Percentiles rank a stretch among this genome's conserved stretches.
Conservation (phyloP, 139 green algal species). For the Yamagishiella unicocca region DNA sequence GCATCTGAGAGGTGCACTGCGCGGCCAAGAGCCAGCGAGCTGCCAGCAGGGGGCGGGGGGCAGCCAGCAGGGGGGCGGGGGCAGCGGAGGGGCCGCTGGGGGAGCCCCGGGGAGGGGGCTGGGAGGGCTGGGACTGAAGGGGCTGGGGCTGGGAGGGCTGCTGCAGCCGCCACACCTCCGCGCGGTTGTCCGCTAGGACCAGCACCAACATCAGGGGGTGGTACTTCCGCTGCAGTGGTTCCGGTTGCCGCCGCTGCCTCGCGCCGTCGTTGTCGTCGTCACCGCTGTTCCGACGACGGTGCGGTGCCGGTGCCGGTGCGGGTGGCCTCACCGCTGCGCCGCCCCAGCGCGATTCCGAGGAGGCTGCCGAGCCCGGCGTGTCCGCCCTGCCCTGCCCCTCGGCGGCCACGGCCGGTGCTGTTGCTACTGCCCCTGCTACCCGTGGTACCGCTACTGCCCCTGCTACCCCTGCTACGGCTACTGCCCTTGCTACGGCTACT, state of each 20-base stretch:
- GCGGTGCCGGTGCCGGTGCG: background rate
- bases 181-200: conserved; percentile 25
- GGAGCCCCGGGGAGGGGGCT: background rate
- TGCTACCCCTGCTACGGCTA: too few species aligned
- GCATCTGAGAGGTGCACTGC: background rate
- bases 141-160: background rate
- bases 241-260: too few species aligned
- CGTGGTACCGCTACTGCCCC: too few species aligned
- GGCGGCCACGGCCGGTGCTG: too few species aligned
- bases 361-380: too few species aligned
- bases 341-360: too few species aligned
- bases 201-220: conserved; percentile 10
- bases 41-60: background rate
- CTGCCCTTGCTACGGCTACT: too few species aligned
- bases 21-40: conserved; percentile 1
- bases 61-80: background rate
- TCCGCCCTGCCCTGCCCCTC: too few species aligned
- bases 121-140: background rate
- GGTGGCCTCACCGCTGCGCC: background rate
- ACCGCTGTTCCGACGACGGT: too few species aligned
- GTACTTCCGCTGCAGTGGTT: too few species aligned
- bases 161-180: conserved; percentile 23
- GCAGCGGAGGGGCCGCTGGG: background rate
- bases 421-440: too few species aligned
- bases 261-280: too few species aligned